Base-by-base conservation (phyloP, 2,329 filamentous ascomycete species). In the Phialophora verrucosa region DNA sequence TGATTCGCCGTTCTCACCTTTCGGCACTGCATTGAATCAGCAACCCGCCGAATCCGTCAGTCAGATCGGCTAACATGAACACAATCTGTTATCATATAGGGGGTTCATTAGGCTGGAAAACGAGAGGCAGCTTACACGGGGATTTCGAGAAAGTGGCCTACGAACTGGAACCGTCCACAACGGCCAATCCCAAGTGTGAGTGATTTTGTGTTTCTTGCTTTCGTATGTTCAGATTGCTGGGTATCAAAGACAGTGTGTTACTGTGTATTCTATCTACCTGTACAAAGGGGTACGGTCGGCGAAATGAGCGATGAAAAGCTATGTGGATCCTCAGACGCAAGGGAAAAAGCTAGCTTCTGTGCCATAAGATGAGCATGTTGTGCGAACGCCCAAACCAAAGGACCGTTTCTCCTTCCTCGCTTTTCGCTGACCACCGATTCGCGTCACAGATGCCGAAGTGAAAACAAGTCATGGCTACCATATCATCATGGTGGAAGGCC, bases 391-490 rank as follows among this genome's bases (percentile, higher is more conserved):
- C 12, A 23, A 38, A 53, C 42, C 47, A 63, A 70, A 62, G 35
- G 65, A 66, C 63, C 53, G 65, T 66, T 55, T 49, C 35, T 2
- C 31, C 50, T 47, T 20, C 42, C 20, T 38, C 56, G 56, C 23
- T 38, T 25, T 47, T 62, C 14, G 60, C 59, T 65, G 55, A 68
- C 55, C 65, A 54, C 12, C 14, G 27, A 12, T 35, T 55, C 29
- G 27, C 32, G 20, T 35, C 50, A 65, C 56, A 69, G 86, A 83
- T 75, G 85, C 76, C 1, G 87, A 89, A 76, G 83, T 83, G 54
- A 89, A 88, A 79, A 88, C 87, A 8, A 81, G 81, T 14, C 85
- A 87, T 77, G 87, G 87, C n/a, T 90, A 89, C 79, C 87, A 89
- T 77, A 85, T 90, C 70, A 83, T 89, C 60, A 89, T 89, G 86